These are phyloP conservation scores for Neofusicoccum cordaticola DNA, from an alignment of 2,329 filamentous ascomycete species.

Conservation along the genomic window DNA sequence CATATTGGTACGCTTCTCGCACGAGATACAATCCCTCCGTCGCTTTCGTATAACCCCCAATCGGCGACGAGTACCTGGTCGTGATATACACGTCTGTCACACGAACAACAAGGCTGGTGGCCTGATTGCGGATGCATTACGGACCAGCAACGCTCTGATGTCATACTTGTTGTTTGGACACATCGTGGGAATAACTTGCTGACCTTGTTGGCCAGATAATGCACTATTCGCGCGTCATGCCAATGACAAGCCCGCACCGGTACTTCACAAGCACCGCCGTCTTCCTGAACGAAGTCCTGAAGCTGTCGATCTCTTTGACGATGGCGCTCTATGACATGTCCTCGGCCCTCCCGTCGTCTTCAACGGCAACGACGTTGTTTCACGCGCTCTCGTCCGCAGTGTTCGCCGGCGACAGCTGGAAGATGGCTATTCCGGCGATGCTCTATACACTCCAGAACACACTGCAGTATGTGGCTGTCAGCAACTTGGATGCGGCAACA, in stretches of 20 bases:
- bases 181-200: not conserved
- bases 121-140: not conserved
- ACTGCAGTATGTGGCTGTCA: conserved; percentile 88
- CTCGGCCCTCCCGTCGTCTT: conserved; percentile 70
- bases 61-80: not conserved
- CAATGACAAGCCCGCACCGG: conserved; percentile 74
- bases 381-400: conserved; percentile 75
- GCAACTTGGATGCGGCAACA: conserved; percentile 85
- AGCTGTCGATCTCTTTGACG: conserved; percentile 80
- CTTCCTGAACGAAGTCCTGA: conserved; percentile 88
- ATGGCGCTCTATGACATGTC: conserved; percentile 88
- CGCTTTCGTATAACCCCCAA: not conserved
- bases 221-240: conserved; percentile 94
- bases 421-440: conserved; percentile 81
- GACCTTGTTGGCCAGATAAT: conserved; percentile 61
- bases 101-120: conserved; percentile 18
- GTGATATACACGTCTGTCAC: conserved; percentile 10
- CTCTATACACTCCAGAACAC: conserved; percentile 91
- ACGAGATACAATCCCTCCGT: not conserved
- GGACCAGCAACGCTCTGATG: not conserved
- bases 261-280: conserved; percentile 94
- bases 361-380: conserved; percentile 76
- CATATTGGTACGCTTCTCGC: conserved; percentile 58
- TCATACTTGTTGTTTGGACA: too few relatives aligned
- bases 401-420: conserved; percentile 91